phyloP scores from a whole-genome alignment of 2,329 filamentous ascomycete genomes.

The Exophiala aquamarina region DNA sequence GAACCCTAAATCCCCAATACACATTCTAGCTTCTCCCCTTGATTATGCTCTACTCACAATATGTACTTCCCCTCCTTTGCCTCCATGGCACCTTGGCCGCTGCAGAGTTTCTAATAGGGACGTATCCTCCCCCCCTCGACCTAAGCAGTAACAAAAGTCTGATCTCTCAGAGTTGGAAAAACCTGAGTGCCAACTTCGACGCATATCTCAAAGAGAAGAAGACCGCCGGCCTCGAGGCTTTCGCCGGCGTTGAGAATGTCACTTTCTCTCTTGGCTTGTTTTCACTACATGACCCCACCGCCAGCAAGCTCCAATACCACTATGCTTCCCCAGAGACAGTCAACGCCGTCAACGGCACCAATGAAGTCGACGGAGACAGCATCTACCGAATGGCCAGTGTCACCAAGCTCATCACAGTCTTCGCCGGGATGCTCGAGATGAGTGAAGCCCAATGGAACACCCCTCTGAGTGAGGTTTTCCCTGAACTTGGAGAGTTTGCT shows the following conservation, averaged over 20 bases:
- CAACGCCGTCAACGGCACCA: constrained; percentile 40
- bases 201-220: constrained; percentile 21
- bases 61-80: too few species aligned
- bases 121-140: constrained; percentile 37
- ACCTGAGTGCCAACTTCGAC: constrained; percentile 32
- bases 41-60: too few species aligned
- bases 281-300: constrained; percentile 37
- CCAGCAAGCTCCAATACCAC: constrained; percentile 36
- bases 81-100: constrained; percentile 6
- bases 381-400: constrained; percentile 47
- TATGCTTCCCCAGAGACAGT: constrained; percentile 38
- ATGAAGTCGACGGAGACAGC: constrained; percentile 41
- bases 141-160: constrained; percentile 35
- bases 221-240: constrained; percentile 3
- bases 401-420: constrained; percentile 43
- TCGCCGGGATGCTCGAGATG: constrained; percentile 38
- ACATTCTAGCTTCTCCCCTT: too few species aligned
- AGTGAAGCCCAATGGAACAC: constrained; percentile 41
- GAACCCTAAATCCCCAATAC: too few species aligned
- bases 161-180: constrained; percentile 36
- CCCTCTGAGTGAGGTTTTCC: constrained; percentile 48
- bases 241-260: constrained; percentile 30
- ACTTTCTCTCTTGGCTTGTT: constrained; percentile 44
- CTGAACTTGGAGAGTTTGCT: constrained; percentile 33
- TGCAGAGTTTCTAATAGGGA: constrained; percentile 32